Evolutionary conservation across 2,329 filamentous ascomycete genomes (phyloP).

Genomic region (Aschersonia sp.): DNA sequence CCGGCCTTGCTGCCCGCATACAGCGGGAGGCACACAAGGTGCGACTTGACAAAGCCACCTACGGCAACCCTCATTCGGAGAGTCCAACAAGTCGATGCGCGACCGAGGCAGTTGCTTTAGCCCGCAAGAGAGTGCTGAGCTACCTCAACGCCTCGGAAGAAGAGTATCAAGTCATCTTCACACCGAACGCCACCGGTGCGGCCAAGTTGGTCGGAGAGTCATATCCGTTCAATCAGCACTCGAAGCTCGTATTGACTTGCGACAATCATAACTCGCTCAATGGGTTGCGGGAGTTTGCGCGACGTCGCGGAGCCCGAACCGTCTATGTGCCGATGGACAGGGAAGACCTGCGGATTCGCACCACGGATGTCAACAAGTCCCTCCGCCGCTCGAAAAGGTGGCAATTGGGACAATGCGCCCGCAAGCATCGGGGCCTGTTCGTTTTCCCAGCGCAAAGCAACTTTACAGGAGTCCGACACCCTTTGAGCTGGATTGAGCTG

Average conservation of each 20-base stretch:
- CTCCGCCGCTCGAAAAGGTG: conserved; percentile 7
- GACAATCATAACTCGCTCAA: conserved; percentile 29
- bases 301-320: conserved; percentile 9
- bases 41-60: conserved; percentile 14
- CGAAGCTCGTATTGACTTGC: conserved; percentile 18
- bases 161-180: conserved; percentile 26
- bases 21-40: conserved; percentile 17
- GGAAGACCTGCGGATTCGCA: conserved; percentile 15
- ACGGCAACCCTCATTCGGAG: conserved; percentile 25
- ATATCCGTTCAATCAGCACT: conserved; percentile 16
- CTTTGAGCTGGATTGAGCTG: conserved; percentile 18
- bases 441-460: conserved; percentile 32
- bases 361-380: conserved; percentile 9
- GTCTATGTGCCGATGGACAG: conserved; percentile 15
- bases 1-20: conserved; percentile 17
- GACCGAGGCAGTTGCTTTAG: conserved; percentile 16
- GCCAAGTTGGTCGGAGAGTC: conserved; percentile 23
- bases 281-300: conserved; percentile 22
- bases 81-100: conserved; percentile 21
- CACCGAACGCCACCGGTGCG: conserved; percentile 22
- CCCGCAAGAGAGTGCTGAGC: conserved; percentile 16
- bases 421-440: conserved; percentile 17
- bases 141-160: conserved; percentile 18
- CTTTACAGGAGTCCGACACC: conserved; percentile 26
- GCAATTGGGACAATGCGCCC: not conserved